phyloP scores from a whole-genome alignment of 306 rosid species.

The Hippophae tibetana region DNA sequence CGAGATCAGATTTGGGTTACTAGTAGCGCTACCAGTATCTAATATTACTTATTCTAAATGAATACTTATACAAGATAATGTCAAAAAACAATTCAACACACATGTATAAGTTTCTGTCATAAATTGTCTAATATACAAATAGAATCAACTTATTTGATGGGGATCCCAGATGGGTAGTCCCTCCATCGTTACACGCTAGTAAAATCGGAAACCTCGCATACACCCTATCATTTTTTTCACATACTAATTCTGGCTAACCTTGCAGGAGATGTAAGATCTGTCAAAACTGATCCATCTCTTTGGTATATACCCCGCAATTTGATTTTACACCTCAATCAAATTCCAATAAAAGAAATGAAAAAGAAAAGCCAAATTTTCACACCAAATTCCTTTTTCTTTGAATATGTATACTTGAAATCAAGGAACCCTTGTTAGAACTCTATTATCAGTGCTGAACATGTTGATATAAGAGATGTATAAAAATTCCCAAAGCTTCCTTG shows the following conservation, averaged over 20 bases:
- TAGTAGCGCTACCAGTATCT: too few relatives aligned
- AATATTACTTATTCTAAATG: too few relatives aligned
- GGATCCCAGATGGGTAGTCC: slow-evolving; percentile 46
- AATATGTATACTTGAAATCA: slow-evolving; percentile 51
- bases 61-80: neutral
- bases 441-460: slow-evolving; percentile 52
- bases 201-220: slow-evolving; percentile 49
- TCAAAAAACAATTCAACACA: slow-evolving; percentile 1
- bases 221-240: slow-evolving; percentile 42
- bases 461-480: slow-evolving; percentile 40
- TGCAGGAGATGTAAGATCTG: slow-evolving; percentile 43
- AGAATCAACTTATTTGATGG: slow-evolving; percentile 36
- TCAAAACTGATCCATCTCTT: slow-evolving; percentile 50
- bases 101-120: slow-evolving; percentile 19
- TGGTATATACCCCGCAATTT: slow-evolving; percentile 23
- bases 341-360: slow-evolving; percentile 39
- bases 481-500: slow-evolving; percentile 58
- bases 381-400: slow-evolving; percentile 54
- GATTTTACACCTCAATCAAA: slow-evolving; percentile 64
- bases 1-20: too few relatives aligned
- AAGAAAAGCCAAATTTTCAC: slow-evolving; percentile 49
- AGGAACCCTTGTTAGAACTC: slow-evolving; percentile 67
- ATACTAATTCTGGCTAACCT: slow-evolving; percentile 38
- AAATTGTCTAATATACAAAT: slow-evolving; percentile 19
- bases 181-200: slow-evolving; percentile 35